Conservation (phyloP, 2,329 filamentous ascomycete species). For the Stagonosporopsis tanaceti region DNA sequence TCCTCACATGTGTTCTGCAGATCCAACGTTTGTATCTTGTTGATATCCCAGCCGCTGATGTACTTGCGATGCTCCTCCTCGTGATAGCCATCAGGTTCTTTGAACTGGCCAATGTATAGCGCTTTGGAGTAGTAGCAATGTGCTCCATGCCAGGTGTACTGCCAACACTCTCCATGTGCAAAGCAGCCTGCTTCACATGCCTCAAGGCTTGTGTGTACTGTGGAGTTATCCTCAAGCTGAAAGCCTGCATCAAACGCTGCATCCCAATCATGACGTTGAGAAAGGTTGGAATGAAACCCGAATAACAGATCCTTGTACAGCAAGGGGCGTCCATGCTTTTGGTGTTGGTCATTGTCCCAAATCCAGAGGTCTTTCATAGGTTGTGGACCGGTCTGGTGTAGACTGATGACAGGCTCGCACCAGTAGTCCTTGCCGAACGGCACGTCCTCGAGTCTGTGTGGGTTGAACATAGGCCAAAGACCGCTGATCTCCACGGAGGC, state of each 20-base stretch:
- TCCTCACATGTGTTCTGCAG: conserved; percentile 20
- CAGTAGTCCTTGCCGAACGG: conserved; percentile 45
- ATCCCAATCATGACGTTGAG: conserved; percentile 17
- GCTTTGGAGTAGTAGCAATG: conserved; percentile 34
- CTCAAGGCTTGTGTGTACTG: conserved; percentile 6
- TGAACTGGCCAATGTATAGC: conserved; percentile 20
- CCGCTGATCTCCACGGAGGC: conserved; percentile 31
- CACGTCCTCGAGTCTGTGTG: conserved; percentile 44
- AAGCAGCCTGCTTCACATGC: conserved; percentile 20
- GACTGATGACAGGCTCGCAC: conserved; percentile 48
- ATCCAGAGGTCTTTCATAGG: conserved; percentile 56
- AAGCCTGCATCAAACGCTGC: conserved; percentile 21
- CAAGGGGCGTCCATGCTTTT: conserved; percentile 13
- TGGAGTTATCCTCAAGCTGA: conserved; percentile 9
- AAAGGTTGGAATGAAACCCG: conserved; percentile 14
- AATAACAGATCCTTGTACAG: conserved; percentile 21
- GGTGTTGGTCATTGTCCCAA: conserved; percentile 46
- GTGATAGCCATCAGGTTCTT: conserved; percentile 30
- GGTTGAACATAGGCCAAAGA: conserved; percentile 51
- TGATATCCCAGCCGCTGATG: conserved; percentile 40
- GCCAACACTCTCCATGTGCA: conserved; percentile 18
- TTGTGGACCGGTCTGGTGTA: conserved; percentile 41
- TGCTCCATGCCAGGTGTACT: conserved; percentile 27
- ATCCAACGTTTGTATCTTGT: conserved; percentile 30
- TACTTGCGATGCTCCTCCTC: conserved; percentile 22